Base-by-base conservation (phyloP, 805 yeast species). In the Lipomyces yamadae region DNA sequence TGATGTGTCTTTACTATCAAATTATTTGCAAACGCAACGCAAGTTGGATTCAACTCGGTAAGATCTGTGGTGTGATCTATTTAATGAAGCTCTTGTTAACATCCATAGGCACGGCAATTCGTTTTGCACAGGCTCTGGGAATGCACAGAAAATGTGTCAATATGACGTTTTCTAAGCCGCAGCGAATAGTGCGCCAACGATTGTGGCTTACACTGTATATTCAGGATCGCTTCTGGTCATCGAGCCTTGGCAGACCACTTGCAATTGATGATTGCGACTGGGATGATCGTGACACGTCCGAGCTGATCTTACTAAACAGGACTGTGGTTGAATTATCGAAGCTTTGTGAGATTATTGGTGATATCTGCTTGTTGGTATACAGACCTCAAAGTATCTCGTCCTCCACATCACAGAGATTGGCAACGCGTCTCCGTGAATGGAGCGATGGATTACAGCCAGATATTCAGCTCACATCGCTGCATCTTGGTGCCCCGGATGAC, bases 41-140 rank as follows among this genome's bases (percentile, higher is more conserved):
- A 7, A 79, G 83, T 13, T 83, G 85, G 85, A 75, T 82, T 18
- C 79, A 78, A 70, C 72, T 83, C n/a, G 83, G 84, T 61, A 54
- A 8, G 68, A 18, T 34, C 15, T 6, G 18, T 6, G 18, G 3
- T 18, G 8, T 11, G 30, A 24, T 13, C 52, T 42, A 6, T 30
- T 29, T 6, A 6, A 18, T 7, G 33, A 8, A 35, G 3, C 3
- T 37, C 35, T 10, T 13, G 2, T 15, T 53, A n/a, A 42, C 15
- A 13, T 37, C 48, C 52, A 35, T 30, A 64, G 68, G 70, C 5
- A 69, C 71, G 18, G 81, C 84, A 0, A 81, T 82, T n/a, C 75
- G 83, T 33, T 76, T 79, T 72, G 84, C 83, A 0, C 83, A 81
- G 71, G 77, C 83, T 0, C 72, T 82, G 35, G 85, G 85, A 0